Conservation (phyloP, 176 grass and related monocot genomes). For the Chrysopogon serrulatus region DNA sequence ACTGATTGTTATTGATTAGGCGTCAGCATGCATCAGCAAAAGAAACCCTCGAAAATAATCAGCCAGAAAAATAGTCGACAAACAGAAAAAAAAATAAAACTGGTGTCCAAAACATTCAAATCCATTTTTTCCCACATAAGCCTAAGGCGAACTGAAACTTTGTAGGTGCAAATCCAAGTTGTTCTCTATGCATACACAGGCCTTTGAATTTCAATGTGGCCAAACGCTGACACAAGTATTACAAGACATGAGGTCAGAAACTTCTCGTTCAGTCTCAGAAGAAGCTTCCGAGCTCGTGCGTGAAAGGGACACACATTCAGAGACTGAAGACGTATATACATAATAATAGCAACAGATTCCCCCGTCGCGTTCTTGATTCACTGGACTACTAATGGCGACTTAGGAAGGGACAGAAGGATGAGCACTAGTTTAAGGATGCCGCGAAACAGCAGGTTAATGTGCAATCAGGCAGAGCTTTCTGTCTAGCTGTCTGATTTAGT, state of each 20-base stretch:
- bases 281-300: conserved; percentile 28
- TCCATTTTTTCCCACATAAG: too few relatives aligned
- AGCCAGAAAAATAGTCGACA: background rate
- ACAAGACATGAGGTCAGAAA: background rate
- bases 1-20: background rate
- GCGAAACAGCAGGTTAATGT: background rate
- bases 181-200: background rate
- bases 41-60: background rate
- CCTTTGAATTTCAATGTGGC: background rate
- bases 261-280: background rate
- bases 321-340: background rate
- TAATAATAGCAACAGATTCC: background rate
- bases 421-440: conserved; percentile 6
- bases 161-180: background rate
- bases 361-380: background rate
- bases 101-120: background rate
- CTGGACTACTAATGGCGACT: conserved; percentile 19
- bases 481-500: conserved; percentile 39
- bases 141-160: background rate
- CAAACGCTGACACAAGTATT: background rate
- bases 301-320: background rate
- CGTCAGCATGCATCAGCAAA: background rate
- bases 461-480: conserved; percentile 32
- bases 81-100: background rate
- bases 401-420: conserved; percentile 14